These are phyloP conservation scores for Carallia pectinifolia DNA, from an alignment of 345 rosid genomes.

Conservation along the genomic window DNA sequence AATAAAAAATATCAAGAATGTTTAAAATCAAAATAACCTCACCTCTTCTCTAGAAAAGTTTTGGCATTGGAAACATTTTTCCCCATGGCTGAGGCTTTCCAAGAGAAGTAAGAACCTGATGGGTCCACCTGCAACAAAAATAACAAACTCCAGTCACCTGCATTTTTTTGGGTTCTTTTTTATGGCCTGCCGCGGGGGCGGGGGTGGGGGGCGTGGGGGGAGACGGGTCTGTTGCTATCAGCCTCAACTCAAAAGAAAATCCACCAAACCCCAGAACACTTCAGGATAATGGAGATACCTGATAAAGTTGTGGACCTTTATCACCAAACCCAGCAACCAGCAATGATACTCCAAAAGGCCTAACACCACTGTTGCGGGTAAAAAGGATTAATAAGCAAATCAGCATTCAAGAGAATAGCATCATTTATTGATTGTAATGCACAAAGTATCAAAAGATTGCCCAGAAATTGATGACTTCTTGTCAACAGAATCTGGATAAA, in stretches of 20 bases:
- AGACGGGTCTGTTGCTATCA: no score
- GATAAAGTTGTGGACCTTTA: slow-evolving; percentile 91
- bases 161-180: no score
- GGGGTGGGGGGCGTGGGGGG: no score
- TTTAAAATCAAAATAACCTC: background rate
- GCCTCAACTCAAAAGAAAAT: no score
- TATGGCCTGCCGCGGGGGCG: no score
- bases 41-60: slow-evolving; percentile 96
- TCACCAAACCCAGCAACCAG: slow-evolving; percentile 92
- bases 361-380: slow-evolving; percentile 62
- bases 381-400: background rate
- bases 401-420: background rate
- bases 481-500: no score
- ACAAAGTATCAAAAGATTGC: no score
- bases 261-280: no score
- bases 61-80: slow-evolving; percentile 94
- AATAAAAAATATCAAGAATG: background rate
- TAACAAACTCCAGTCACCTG: no score
- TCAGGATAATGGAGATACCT: slow-evolving; percentile 42
- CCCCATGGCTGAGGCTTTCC: slow-evolving; percentile 99
- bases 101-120: slow-evolving; percentile 97
- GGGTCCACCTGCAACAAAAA: slow-evolving; percentile 68
- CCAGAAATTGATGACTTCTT: no score
- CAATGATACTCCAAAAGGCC: slow-evolving; percentile 95
- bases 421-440: no score